Base-by-base conservation (phyloP, 139 green algal species). In the Micractinium conductrix region DNA sequence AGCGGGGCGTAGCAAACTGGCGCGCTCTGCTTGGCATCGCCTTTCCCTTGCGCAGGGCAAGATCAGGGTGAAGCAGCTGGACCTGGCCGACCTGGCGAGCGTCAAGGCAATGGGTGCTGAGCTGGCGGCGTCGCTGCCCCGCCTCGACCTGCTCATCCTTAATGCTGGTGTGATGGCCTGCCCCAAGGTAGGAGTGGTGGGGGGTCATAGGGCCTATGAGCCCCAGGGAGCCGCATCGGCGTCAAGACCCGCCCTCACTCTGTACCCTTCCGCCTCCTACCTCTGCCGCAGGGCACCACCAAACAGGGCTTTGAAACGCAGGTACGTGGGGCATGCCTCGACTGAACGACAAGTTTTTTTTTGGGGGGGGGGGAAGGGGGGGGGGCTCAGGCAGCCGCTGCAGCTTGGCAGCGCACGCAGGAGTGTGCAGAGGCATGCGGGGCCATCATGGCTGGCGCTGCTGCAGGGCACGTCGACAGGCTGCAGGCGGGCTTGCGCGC, bases 91-190 rank as follows among this genome's bases (percentile, higher is more conserved):
- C 75, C 88, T 96, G 38, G 17, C 55, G 8, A 93, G 80, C 37
- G 88, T 96, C 0, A 50, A 84, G 2, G 86, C 88, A 12, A 91
- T 91, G n/a, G 89, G 87, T 21, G 79, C 87, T n/a, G 37, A 63
- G 2, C 81, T 94, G 40, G 38, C 89, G 22, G 87, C 96, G 43
- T 58, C 42, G n/a, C 85, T 88, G 35, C 62, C 43, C 6, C 69
- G 37, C 9, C 89, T 95, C 58, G 91, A 96, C 82, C 91, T 97
- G 33, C 86, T 96, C 37, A 68, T 97, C 33, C 94, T 95, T 87
- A 97, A 97, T 84, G 84, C 89, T 4, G 69, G 69, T 5, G 85
- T 97, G 22, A 96, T 98, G 92, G 89, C 84, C 2, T 67, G 86
- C 65, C 90, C 94, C 1, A 81, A 93, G n/a, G n/a, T n/a, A n/a